A percentile compares a stretch with the other conserved stretches of the same genome.
phyloP scores from a whole-genome alignment of 768 basidiomycete genomes.

The Leccinum subtestaceum region DNA sequence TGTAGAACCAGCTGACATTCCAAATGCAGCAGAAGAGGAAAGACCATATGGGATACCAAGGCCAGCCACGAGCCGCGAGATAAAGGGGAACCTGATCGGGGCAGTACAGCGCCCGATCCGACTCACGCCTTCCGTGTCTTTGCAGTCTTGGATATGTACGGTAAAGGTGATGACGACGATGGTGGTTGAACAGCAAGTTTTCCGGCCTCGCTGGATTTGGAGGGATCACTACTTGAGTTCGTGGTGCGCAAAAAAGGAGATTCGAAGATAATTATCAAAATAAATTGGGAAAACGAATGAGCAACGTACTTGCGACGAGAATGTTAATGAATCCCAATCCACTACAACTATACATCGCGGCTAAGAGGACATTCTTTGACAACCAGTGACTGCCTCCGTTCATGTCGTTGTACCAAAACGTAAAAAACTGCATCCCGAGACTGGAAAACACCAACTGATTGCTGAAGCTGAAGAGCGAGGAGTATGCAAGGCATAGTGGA shows the following conservation, averaged over 20 bases:
- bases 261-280: background rate
- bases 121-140: constrained; percentile 43
- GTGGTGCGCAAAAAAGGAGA: background rate
- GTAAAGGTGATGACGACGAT: constrained; percentile 38
- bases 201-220: constrained; percentile 26
- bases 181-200: constrained; percentile 27
- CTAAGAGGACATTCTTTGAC: constrained; percentile 39
- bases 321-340: constrained; percentile 9
- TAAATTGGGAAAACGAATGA: background rate
- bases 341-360: constrained; percentile 30
- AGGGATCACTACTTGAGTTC: background rate
- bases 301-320: constrained; percentile 34
- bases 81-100: constrained; percentile 42
- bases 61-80: constrained; percentile 34
- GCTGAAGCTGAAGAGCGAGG: constrained; percentile 29
- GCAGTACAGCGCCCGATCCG: constrained; percentile 29
- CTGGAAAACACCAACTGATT: constrained; percentile 32
- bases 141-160: constrained; percentile 50
- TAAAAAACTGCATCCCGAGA: constrained; percentile 31
- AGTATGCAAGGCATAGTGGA: constrained; percentile 35
- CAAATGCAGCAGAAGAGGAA: constrained; percentile 34
- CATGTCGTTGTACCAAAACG: constrained; percentile 39
- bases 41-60: constrained; percentile 38
- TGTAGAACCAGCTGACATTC: constrained; percentile 30
- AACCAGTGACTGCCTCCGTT: constrained; percentile 38